Evolutionary conservation across 1,284 basidiomycete genomes (phyloP), one percentile per base, ranked within the genome.

Genomic region (Cutaneotrichosporon curvatum): DNA sequence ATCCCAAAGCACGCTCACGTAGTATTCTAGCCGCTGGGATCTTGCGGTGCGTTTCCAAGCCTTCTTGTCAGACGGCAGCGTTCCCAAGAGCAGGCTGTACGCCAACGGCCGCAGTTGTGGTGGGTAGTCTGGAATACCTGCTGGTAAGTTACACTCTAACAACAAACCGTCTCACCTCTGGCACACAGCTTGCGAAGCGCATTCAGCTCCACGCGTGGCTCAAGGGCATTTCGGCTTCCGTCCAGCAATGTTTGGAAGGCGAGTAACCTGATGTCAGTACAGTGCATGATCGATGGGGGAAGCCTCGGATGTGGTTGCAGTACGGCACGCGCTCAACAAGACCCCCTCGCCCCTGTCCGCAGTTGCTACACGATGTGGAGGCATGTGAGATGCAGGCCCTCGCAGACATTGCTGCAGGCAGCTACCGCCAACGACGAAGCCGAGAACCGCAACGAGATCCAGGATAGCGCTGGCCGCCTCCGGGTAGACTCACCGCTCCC

Each of bases 171-270:
- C 57, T 43, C 19, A 69, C 70, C 70, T 55, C 58, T 43, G 6
- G 60, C 54, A 41, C 68, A 70, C 1, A 72, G 56, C 22, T 55
- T 46, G 11, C 70, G 46, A 12, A 72, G 58, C 1, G 58, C 42
- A 3, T 55, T 53, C 25, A 71, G 44, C 48, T 70, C 64, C 12
- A 71, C 63, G 1, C 23, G 38, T 4, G 40, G 56, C 37, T 69
- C 62, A 4, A 54, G 46, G 2, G 62, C 62, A 21, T 56, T 41
- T 3, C 55, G 43, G 0, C 63, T 65, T 9, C 53, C 55, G 48
- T 69, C 68, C 16, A 71, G 62, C 12, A 72, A 50, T 2, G 59
- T 40, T 47, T 70, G 62, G 49, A 70, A 73, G 1, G 68, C 64
- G 45, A 57, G 57, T 23, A 67, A 56, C 34, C 70, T 69, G 56